These are phyloP conservation scores for Russula sp. DNA, from an alignment of 768 basidiomycete species.

Conservation along the genomic window DNA sequence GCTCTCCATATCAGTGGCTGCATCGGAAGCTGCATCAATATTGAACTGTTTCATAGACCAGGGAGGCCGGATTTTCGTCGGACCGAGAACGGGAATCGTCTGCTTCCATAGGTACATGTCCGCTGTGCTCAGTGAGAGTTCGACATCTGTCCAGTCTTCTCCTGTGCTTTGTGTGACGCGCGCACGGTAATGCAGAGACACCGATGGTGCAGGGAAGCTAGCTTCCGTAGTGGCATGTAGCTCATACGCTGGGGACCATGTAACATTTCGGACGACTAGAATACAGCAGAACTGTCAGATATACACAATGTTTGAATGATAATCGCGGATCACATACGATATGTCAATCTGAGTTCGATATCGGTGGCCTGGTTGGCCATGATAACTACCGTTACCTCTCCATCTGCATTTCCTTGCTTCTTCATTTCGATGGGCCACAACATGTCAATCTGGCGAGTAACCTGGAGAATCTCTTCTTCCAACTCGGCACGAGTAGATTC, in stretches of 20 bases:
- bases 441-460: constrained; percentile 38
- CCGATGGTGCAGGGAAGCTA: constrained; percentile 39
- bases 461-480: constrained; percentile 32
- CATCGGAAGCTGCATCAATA: not conserved
- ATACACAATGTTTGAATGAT: not conserved
- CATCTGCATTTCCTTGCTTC: constrained; percentile 31
- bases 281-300: constrained; percentile 20
- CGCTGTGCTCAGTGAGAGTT: constrained; percentile 50
- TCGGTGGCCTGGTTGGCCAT: constrained; percentile 33
- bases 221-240: constrained; percentile 43
- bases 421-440: constrained; percentile 31
- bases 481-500: constrained; percentile 32
- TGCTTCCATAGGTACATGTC: constrained; percentile 34
- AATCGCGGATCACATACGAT: constrained; percentile 35
- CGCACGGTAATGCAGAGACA: constrained; percentile 51
- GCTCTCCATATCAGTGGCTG: no score
- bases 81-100: constrained; percentile 28
- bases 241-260: constrained; percentile 54
- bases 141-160: constrained; percentile 51
- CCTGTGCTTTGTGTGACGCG: constrained; percentile 50
- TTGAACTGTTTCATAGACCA: not conserved
- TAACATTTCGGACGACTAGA: constrained; percentile 45
- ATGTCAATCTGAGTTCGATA: constrained; percentile 46
- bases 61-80: constrained; percentile 16
- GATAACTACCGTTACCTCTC: constrained; percentile 39